Base-by-base conservation (phyloP, 2,329 filamentous ascomycete genomes). In the Metarhizium humberi region DNA sequence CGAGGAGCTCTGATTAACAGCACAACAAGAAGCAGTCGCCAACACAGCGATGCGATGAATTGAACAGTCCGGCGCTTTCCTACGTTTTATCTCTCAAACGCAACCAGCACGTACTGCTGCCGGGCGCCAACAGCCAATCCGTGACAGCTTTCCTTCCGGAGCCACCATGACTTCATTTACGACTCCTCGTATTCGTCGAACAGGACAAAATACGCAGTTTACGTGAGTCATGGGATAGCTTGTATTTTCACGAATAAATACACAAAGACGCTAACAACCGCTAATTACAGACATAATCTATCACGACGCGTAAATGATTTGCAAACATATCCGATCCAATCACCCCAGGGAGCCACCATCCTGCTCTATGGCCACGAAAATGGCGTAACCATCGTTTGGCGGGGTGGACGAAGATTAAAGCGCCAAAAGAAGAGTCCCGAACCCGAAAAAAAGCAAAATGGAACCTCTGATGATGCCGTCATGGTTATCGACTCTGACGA, bases 401-500 rank as follows among this genome's bases (percentile, higher is more conserved):
- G 81, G 46, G 84, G 84, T 49, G 83, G 83, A 11, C 76, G 75
- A 52, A 73, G 75, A n/a, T 79, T 86, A 62, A 85, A 82, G 64
- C 58, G 72, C 2, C 59, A 67, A 1, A 67, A 71, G 42, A 72
- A 75, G 52, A 61, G 65, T 16, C 25, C 47, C 3, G 58, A 61
- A 2, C 59, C 61, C 8, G 70, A 70, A 56, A 70, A 72, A 56
- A 81, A 79, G 59, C 72, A 74, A 50, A 85, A 84, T 59, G 81
- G 81, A 13, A 61, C 69, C 0, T 64, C 66, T 3, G 75, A 77
- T 18, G 80, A 83, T 62, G 71, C 76, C 4, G 74, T 85, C 32
- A 84, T 86, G 77, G 74, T 84, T 16, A 76, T 86, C 54, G 82
- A 86, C 62, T 85, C 80, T 1, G 82, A 86, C 60, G 80, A 84